Conservation (phyloP, 1,284 basidiomycete genomes). For the Ceratobasidium theobromae region DNA sequence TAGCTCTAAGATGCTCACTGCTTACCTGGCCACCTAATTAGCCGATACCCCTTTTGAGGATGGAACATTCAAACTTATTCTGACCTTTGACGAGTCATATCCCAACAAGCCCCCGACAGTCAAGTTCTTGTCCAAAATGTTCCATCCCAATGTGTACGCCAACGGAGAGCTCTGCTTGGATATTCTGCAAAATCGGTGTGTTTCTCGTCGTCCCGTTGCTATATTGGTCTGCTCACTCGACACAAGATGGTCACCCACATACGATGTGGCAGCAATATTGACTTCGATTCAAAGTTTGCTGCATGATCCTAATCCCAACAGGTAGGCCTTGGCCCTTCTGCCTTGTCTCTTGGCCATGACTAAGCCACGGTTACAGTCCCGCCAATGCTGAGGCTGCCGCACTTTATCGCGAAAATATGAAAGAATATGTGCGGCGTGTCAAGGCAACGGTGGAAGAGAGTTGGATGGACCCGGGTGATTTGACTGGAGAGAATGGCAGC, state of each 20-base stretch:
- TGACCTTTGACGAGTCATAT: conserved; percentile 97
- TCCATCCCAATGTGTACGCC: conserved; percentile 98
- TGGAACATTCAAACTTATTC: conserved; percentile 93
- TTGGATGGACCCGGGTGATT: conserved; percentile 65
- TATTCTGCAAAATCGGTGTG: conserved; percentile 86
- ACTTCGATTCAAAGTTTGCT: conserved; percentile 94
- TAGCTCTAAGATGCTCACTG: neutral
- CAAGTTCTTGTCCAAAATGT: conserved; percentile 97
- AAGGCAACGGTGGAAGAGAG: conserved; percentile 90
- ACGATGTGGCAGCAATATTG: conserved; percentile 97
- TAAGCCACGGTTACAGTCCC: conserved; percentile 60
- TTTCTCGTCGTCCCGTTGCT: neutral
- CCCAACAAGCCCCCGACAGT: conserved; percentile 98
- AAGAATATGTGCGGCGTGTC: conserved; percentile 92
- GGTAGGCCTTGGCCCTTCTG: conserved; percentile 44
- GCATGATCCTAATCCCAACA: conserved; percentile 96
- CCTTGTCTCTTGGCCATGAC: conserved; percentile 1
- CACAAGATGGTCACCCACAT: conserved; percentile 84
- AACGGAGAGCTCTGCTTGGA: conserved; percentile 98
- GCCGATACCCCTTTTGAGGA: conserved; percentile 99
- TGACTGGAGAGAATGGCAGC: neutral
- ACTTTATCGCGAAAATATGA: conserved; percentile 96
- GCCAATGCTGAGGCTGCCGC: conserved; percentile 98
- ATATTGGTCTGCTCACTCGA: neutral
- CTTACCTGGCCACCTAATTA: conserved; percentile 43